Evolutionary conservation across 73 alveolate genomes (phyloP).

Genomic region (Paramecium sonneborni): DNA sequence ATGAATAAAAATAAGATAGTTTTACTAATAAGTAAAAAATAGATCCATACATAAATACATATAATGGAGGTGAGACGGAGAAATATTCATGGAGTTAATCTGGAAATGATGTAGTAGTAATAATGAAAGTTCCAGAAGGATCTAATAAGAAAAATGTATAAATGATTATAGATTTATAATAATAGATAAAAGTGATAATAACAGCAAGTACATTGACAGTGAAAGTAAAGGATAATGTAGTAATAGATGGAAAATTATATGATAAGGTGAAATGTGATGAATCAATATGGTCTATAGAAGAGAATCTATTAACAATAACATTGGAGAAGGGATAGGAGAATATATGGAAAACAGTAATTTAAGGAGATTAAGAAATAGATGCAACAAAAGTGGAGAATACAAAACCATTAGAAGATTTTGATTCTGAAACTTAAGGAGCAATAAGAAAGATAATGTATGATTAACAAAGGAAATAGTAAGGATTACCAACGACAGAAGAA

Average conservation of each 20-base stretch:
- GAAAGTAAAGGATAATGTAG: conserved; percentile 78
- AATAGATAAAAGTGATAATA: conserved; percentile 82
- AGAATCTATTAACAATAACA: conserved; percentile 78
- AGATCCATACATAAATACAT: conserved; percentile 81
- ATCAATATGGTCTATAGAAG: conserved; percentile 92
- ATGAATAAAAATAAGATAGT: too few species aligned
- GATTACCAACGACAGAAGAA: conserved; percentile 96
- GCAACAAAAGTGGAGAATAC: conserved; percentile 97
- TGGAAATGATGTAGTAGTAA: conserved; percentile 88
- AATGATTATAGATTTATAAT: background rate
- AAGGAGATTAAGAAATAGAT: conserved; percentile 97
- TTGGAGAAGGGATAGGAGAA: conserved; percentile 92
- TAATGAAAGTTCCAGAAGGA: conserved; percentile 82
- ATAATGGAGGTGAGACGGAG: conserved; percentile 95
- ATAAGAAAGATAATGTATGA: conserved; percentile 94
- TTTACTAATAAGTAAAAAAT: conserved; percentile 22
- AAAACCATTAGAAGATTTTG: conserved; percentile 95
- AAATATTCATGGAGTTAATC: conserved; percentile 96
- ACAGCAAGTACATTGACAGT: conserved; percentile 78
- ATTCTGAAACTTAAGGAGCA: conserved; percentile 97
- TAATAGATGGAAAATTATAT: conserved; percentile 87
- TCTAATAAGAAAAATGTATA: conserved; percentile 78
- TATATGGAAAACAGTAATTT: conserved; percentile 94
- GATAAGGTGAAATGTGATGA: conserved; percentile 94
- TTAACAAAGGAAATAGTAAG: conserved; percentile 92